Base-by-base conservation (phyloP, 768 basidiomycete species). In the Suillus lakei region DNA sequence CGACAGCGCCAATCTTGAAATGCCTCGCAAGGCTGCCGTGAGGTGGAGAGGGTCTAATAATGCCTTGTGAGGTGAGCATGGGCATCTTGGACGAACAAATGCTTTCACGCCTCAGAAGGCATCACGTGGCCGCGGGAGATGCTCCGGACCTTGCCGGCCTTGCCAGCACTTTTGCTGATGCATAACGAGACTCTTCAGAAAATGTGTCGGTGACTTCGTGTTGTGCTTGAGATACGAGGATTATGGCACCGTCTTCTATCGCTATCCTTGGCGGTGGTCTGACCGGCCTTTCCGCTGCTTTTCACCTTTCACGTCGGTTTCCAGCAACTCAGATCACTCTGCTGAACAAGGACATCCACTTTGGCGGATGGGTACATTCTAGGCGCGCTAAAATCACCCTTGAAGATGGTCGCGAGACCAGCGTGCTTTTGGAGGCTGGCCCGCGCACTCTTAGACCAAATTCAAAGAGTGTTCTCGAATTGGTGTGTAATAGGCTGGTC, bases 331-430 rank as follows among this genome's bases (percentile, higher is more conserved):
- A 77, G 10, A 86, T 98, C 64, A 85, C 88, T 1, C 71, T 99
- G 15, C 68, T 96, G 32, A 96, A 98, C 70, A 86, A 82, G 67
- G 78, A 86, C 9, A 58, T 76, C 1, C 81, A 87, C 2, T 75
- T 91, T 5, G 97, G 97, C 15, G 97, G 97, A n/a, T 98, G 96
- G 96, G 85, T 95, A 1, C 82, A 79, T 61, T 91, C 85, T 58
- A 83, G 88, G 63, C 83, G 84, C 21, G 81, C 90, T 26, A 68
- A 78, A 9, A 68, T 92, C 10, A 72, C 76, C 5, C 60, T 68
- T 50, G 68, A 74, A 36, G 69, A 71, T 15, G 74, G 65, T 46
- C 68, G 74, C 46, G 74, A 73, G 8, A 79, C 78, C 15, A 72
- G 74, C 5, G 83, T 95, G 12, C 73, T 93, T 4, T 80, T 98